A percentile compares a stretch with the other conserved stretches of the same genome.
These are phyloP conservation scores for Plantago lanceolata DNA, from an alignment of 305 asterid species.

Conservation along the genomic window DNA sequence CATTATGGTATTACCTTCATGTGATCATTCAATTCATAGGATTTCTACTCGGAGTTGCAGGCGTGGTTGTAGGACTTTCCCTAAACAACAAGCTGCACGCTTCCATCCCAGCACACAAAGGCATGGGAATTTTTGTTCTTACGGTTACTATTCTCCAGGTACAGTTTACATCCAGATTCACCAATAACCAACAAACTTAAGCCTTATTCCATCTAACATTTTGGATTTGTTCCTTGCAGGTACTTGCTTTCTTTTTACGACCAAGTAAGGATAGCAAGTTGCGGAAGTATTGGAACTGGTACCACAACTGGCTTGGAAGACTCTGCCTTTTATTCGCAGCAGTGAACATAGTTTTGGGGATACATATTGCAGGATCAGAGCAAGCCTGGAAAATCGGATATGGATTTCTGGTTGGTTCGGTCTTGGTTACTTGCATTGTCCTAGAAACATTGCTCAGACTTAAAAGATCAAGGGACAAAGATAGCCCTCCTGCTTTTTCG, in stretches of 20 bases:
- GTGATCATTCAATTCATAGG: slow-evolving; percentile 62
- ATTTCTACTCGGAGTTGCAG: slow-evolving; percentile 68
- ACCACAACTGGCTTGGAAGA: slow-evolving; percentile 73
- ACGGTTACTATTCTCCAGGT: slow-evolving; percentile 75
- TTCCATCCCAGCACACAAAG: slow-evolving; percentile 64
- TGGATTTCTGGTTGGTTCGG: slow-evolving; percentile 57
- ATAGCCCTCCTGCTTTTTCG: slow-evolving; percentile 41
- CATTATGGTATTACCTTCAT: slow-evolving; percentile 74
- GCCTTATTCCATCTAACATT: background rate
- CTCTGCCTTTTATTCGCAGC: slow-evolving; percentile 69
- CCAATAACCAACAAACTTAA: background rate
- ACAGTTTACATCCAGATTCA: background rate
- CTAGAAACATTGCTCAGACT: slow-evolving; percentile 56
- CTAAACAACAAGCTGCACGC: slow-evolving; percentile 55
- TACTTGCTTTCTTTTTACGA: slow-evolving; percentile 62
- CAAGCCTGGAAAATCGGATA: slow-evolving; percentile 62
- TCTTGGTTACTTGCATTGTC: slow-evolving; percentile 43
- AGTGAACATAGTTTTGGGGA: slow-evolving; percentile 62
- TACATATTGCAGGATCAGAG: slow-evolving; percentile 63
- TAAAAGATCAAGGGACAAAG: slow-evolving; percentile 33
- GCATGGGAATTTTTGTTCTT: slow-evolving; percentile 72
- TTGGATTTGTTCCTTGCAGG: slow-evolving; percentile 32
- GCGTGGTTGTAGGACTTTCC: slow-evolving; percentile 59
- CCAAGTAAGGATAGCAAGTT: slow-evolving; percentile 66
- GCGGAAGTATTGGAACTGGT: slow-evolving; percentile 64